Evolutionary conservation across 805 yeast genomes (phyloP), one percentile per base, ranked within the genome.

Genomic region (Barnettozyma pratensis): DNA sequence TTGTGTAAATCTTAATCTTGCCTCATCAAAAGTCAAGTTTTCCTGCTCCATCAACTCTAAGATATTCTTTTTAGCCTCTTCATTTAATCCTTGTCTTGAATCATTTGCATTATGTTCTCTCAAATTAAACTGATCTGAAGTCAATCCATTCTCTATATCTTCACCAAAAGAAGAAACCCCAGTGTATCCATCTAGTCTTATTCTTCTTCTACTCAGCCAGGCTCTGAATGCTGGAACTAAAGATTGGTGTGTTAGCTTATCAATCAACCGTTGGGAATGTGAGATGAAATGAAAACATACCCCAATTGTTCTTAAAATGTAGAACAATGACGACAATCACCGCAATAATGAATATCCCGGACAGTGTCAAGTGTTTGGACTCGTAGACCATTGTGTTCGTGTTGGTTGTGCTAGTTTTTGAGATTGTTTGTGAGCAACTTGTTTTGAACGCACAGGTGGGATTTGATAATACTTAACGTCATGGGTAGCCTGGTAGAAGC

Each of bases 21-120:
- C 95, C 39, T 79, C 79, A 61, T 87, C 95, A 60, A 87, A 87
- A 1, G 76, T 58, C 30, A 85, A 52, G 35, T 69, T 61, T 12
- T 75, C 66, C 6, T 62, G 58, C 6, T 70, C 60, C 94, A 87
- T 87, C 7, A 85, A 68, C 30, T 63, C 52, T 49, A 70, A 68
- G 3, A 87, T 78, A 46, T 68, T 74, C 14, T 57, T 56, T 62
- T 81, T 83, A 2, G 86, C 77, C 6, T 49, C 59, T 37, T 71
- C 79, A 60, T 79, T 81, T 35, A 87, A 68, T 0, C 94, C 94
- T n/a, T 65, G 57, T 47, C 95, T 74, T 1, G 68, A 38, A 57
- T 87, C 96, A 26, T 63, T 64, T 11, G 73, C 65, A 52, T 76
- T 76, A 41, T 76, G 72, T 3, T 67, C 53, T 4, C 58, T 55